phyloP scores from a whole-genome alignment of 768 basidiomycete species.

The Hygrocybe coccinea region DNA sequence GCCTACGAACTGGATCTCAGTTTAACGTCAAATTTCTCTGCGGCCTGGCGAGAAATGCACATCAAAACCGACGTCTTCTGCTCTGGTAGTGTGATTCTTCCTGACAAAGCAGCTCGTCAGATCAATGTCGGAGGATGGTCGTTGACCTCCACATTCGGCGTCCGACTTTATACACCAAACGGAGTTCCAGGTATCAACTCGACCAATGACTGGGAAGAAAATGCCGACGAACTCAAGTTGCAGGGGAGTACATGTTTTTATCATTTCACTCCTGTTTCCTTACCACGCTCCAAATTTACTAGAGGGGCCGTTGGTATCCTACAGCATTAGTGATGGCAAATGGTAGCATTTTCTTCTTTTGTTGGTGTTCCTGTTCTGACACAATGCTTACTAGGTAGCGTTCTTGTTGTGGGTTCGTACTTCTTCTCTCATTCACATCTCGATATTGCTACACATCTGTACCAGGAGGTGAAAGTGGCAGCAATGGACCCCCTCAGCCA shows the following conservation, averaged over 20 bases:
- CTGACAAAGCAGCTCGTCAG: conserved; percentile 64
- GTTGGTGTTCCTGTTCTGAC: conserved; percentile 12
- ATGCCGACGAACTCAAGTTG: conserved; percentile 48
- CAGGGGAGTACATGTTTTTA: conserved; percentile 42
- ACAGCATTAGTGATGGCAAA: conserved; percentile 65
- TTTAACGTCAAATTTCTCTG: conserved; percentile 42
- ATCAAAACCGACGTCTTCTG: conserved; percentile 78
- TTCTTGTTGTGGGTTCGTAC: conserved; percentile 15
- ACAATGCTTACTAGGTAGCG: conserved; percentile 19
- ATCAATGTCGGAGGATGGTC: conserved; percentile 72
- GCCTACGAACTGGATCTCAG: conserved; percentile 66
- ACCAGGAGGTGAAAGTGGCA: conserved; percentile 64
- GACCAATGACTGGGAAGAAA: conserved; percentile 79
- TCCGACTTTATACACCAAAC: conserved; percentile 69
- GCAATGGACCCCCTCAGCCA: conserved; percentile 61
- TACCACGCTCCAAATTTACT: background rate
- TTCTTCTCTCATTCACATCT: background rate
- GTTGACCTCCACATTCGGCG: conserved; percentile 61
- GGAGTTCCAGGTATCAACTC: conserved; percentile 64
- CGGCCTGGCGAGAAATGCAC: conserved; percentile 75
- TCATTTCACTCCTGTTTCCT: background rate
- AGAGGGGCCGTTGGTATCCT: conserved; percentile 72
- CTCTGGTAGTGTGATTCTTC: conserved; percentile 65
- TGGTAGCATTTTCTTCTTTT: conserved; percentile 67
- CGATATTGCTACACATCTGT: background rate